Percentiles rank a stretch among this genome's conserved stretches.
Conservation (phyloP, 2,329 filamentous ascomycete genomes). For the Fusarium nurragi region DNA sequence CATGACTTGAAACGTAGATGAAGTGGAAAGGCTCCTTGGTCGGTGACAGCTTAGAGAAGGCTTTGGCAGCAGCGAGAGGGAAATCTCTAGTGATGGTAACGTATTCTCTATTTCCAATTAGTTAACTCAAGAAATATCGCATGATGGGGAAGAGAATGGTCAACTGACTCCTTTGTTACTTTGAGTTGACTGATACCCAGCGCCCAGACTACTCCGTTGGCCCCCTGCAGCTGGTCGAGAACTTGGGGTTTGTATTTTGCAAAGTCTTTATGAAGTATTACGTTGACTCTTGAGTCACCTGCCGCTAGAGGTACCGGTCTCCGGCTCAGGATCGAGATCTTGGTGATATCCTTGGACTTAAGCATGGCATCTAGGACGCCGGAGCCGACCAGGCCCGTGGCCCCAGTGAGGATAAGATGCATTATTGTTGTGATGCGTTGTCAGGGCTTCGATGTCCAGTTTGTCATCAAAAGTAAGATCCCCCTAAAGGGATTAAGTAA, state of each 20-base stretch:
- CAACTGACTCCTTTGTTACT: conserved; percentile 28
- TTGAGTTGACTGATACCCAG: conserved; percentile 33
- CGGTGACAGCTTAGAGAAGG: conserved; percentile 19
- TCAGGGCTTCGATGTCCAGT: background rate
- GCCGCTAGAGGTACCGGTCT: conserved; percentile 25
- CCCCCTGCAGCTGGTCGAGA: conserved; percentile 20
- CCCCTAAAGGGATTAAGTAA: background rate
- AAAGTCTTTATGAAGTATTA: conserved; percentile 30
- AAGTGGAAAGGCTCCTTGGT: conserved; percentile 28
- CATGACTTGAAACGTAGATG: conserved; percentile 25
- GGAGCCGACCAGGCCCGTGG: conserved; percentile 33
- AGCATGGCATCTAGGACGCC: conserved; percentile 34
- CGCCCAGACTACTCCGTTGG: conserved; percentile 32
- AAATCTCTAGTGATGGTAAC: conserved; percentile 30
- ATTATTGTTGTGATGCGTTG: background rate
- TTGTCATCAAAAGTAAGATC: background rate
- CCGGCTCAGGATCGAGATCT: conserved; percentile 34
- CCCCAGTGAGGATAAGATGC: conserved; percentile 45
- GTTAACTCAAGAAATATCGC: background rate
- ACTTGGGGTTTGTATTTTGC: conserved; percentile 12
- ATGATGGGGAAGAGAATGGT: background rate
- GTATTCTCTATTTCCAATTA: conserved; percentile 14
- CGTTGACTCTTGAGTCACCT: conserved; percentile 24
- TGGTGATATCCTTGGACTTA: conserved; percentile 32
- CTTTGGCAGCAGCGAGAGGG: conserved; percentile 23